A percentile compares a stretch with the other conserved stretches of the same genome.
Evolutionary conservation across 108 stramenopile species (phyloP).

Genomic region (Hondaea fermentalgiana): DNA sequence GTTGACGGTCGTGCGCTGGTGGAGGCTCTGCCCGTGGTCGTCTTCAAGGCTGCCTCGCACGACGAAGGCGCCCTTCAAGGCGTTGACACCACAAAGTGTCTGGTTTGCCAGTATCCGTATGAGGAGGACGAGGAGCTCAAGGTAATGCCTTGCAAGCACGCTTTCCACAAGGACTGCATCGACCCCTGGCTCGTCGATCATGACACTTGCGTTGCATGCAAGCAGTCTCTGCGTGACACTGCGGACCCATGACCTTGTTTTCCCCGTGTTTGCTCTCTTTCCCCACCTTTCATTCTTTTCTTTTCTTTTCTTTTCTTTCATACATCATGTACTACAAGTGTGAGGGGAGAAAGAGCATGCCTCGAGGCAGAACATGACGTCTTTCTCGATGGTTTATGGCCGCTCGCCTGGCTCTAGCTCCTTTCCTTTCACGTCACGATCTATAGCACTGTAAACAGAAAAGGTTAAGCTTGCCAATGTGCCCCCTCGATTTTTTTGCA

Average conservation of each 20-base stretch:
- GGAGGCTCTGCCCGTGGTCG: neutral
- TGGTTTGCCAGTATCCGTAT: constrained; percentile 77
- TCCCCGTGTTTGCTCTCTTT: neutral
- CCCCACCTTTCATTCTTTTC: neutral
- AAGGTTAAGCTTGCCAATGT: too few species aligned
- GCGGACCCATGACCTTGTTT: neutral
- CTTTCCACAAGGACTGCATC: constrained; percentile 76
- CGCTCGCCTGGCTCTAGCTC: too few species aligned
- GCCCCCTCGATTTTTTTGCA: too few species aligned
- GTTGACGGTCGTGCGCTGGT: neutral
- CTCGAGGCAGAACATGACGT: too few species aligned
- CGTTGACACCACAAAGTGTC: constrained; percentile 41
- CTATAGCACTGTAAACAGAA: too few species aligned
- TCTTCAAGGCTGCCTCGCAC: neutral
- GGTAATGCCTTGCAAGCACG: constrained; percentile 67
- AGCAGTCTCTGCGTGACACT: constrained; percentile 35
- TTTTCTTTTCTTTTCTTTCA: neutral
- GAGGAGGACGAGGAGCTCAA: constrained; percentile 61
- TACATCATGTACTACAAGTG: neutral
- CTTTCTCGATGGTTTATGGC: too few species aligned
- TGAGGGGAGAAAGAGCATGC: too few species aligned
- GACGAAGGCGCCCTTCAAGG: neutral
- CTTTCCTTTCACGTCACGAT: too few species aligned
- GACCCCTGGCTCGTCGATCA: constrained; percentile 71
- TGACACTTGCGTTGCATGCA: constrained; percentile 82